Percentiles rank a stretch among this genome's conserved stretches.
Evolutionary conservation across 179 eudicot species (phyloP).

Genomic region (Gypsophila paniculata): DNA sequence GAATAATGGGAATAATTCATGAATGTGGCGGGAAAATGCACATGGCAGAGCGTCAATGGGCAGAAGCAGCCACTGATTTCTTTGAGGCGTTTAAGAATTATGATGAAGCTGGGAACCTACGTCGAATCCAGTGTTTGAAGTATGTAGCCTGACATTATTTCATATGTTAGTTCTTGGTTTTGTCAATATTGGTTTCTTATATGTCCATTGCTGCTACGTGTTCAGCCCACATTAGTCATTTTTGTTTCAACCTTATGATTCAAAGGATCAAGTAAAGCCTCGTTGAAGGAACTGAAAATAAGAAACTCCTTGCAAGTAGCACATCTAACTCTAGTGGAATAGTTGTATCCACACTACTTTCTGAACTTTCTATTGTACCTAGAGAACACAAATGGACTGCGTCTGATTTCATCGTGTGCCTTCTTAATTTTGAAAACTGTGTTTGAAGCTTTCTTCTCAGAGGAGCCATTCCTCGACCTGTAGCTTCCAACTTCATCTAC

Average conservation of each 20-base stretch:
- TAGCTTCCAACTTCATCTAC: neutral
- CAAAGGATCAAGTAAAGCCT: neutral
- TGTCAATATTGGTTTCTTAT: neutral
- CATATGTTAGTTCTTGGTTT: neutral
- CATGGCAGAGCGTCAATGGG: conserved; percentile 98
- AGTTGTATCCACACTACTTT: neutral
- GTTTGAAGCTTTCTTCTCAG: neutral
- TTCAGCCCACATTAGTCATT: neutral
- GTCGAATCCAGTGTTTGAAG: conserved; percentile 95
- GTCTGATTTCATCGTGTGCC: neutral
- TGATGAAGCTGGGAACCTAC: conserved; percentile 95
- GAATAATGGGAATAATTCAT: conserved; percentile 96
- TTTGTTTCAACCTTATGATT: neutral
- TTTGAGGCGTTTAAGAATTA: conserved; percentile 98
- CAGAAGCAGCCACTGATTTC: conserved; percentile 94
- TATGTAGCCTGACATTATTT: conserved; percentile 32
- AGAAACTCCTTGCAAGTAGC: neutral
- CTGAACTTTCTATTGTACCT: neutral
- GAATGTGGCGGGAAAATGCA: conserved; percentile 99
- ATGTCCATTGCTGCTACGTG: neutral
- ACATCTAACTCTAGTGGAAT: neutral
- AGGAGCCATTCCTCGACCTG: neutral
- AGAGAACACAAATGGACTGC: neutral
- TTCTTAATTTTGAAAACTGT: neutral
- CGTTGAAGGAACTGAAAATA: neutral